These are phyloP conservation scores for Furcasterigmium furcatum DNA, from an alignment of 2,329 filamentous ascomycete species.

Conservation along the genomic window DNA sequence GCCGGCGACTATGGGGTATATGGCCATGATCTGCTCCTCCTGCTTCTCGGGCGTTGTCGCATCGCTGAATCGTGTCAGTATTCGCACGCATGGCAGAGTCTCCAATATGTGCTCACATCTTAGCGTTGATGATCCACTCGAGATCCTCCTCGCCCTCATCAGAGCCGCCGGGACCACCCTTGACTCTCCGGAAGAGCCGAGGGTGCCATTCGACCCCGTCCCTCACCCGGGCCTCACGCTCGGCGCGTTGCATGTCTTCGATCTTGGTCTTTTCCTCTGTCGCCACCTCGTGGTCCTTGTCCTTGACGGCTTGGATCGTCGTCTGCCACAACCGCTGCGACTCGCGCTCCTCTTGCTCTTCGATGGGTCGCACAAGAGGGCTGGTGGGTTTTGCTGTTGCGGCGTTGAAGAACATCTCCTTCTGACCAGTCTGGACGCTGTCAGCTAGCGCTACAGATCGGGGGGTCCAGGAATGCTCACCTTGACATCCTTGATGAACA, in stretches of 20 bases:
- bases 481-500: constrained; percentile 82
- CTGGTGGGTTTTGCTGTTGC: constrained; percentile 71
- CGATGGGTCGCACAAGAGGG: constrained; percentile 70
- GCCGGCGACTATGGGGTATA: constrained; percentile 80
- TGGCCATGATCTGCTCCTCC: constrained; percentile 77
- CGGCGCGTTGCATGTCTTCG: constrained; percentile 87
- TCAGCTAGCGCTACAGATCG: neutral
- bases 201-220: constrained; percentile 86
- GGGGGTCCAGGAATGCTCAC: constrained; percentile 43
- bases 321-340: constrained; percentile 84
- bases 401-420: constrained; percentile 87
- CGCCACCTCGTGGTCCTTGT: constrained; percentile 81
- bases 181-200: constrained; percentile 75
- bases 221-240: constrained; percentile 75
- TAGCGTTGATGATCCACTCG: constrained; percentile 91
- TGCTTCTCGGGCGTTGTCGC: constrained; percentile 64
- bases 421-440: constrained; percentile 71
- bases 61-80: constrained; percentile 43
- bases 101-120: constrained; percentile 53
- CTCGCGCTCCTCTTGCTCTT: constrained; percentile 86
- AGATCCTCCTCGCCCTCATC: constrained; percentile 85
- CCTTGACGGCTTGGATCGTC: constrained; percentile 77
- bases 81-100: no score
- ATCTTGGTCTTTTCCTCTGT: constrained; percentile 97
- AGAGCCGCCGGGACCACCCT: constrained; percentile 63